A percentile compares a stretch with the other conserved stretches of the same genome.
These are phyloP conservation scores for Crotalaria pallida DNA, from an alignment of 306 rosid species.

Conservation along the genomic window DNA sequence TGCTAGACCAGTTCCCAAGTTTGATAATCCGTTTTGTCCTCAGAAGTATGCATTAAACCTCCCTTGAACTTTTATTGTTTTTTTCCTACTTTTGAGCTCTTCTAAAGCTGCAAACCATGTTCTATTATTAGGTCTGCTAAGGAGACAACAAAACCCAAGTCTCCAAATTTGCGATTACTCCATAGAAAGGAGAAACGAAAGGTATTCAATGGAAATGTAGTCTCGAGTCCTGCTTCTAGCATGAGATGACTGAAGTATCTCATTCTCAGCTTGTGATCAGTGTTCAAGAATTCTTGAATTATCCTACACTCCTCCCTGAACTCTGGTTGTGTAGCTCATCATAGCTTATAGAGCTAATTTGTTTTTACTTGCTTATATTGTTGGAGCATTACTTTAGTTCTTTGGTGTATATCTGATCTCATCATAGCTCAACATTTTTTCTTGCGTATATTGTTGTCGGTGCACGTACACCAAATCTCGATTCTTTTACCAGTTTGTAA, in stretches of 20 bases:
- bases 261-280: not conserved
- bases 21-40: constrained; percentile 68
- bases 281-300: constrained; percentile 65
- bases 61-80: not conserved
- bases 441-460: not conserved
- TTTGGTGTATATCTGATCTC: no score
- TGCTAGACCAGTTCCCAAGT: constrained; percentile 79
- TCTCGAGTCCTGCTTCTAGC: constrained; percentile 67
- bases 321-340: not conserved
- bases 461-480: not conserved
- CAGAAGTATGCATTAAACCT: constrained; percentile 48
- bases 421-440: not conserved
- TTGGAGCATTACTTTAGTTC: no score
- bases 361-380: no score
- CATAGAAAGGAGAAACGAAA: constrained; percentile 54
- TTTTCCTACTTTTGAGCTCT: not conserved
- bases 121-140: constrained; percentile 47
- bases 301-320: constrained; percentile 13
- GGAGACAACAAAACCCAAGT: constrained; percentile 70
- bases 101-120: not conserved
- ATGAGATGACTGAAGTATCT: constrained; percentile 46
- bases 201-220: constrained; percentile 34
- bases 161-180: constrained; percentile 66
- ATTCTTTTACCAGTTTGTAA: constrained; percentile 8
- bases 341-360: not conserved